These are phyloP conservation scores for Pulveroboletus frians DNA, from an alignment of 768 basidiomycete genomes.

Conservation along the genomic window DNA sequence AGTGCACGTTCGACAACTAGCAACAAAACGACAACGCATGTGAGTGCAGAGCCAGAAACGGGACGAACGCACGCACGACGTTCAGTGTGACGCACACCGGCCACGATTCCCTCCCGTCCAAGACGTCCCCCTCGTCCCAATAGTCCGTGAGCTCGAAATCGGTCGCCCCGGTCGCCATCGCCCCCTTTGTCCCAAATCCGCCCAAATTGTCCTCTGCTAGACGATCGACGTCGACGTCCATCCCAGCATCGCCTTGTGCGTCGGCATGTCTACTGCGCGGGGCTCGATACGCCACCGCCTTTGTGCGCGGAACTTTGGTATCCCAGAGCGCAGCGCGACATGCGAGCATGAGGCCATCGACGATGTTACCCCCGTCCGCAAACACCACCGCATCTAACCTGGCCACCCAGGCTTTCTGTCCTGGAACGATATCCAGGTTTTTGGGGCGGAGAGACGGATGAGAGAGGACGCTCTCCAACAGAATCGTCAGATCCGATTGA, in stretches of 20 bases:
- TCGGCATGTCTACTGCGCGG: no score
- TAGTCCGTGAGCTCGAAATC: conserved; percentile 87
- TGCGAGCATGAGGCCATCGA: conserved; percentile 76
- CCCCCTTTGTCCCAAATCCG: conserved; percentile 18
- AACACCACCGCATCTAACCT: conserved; percentile 34
- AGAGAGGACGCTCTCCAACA: conserved; percentile 60
- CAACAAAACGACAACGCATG: not conserved
- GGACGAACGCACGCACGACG: conserved; percentile 22
- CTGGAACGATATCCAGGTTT: conserved; percentile 56
- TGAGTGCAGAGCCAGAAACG: conserved; percentile 25
- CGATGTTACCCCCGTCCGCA: conserved; percentile 39
- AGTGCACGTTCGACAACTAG: conserved; percentile 49
- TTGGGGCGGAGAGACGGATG: conserved; percentile 60
- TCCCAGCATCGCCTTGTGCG: conserved; percentile 27
- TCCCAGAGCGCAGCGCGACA: conserved; percentile 78
- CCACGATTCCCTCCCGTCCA: conserved; percentile 61
- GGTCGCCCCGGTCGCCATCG: conserved; percentile 40
- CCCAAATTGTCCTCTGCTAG: conserved; percentile 16
- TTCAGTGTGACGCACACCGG: conserved; percentile 78
- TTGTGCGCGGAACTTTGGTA: conserved; percentile 70
- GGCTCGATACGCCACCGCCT: no score
- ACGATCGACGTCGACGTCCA: conserved; percentile 39
- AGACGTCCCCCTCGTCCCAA: conserved; percentile 62
- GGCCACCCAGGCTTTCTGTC: conserved; percentile 70
- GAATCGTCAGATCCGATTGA: conserved; percentile 50